Percentiles rank a stretch among this genome's conserved stretches.
Conservation (phyloP, 1,284 basidiomycete genomes). For the Papiliotrema flavescens region DNA sequence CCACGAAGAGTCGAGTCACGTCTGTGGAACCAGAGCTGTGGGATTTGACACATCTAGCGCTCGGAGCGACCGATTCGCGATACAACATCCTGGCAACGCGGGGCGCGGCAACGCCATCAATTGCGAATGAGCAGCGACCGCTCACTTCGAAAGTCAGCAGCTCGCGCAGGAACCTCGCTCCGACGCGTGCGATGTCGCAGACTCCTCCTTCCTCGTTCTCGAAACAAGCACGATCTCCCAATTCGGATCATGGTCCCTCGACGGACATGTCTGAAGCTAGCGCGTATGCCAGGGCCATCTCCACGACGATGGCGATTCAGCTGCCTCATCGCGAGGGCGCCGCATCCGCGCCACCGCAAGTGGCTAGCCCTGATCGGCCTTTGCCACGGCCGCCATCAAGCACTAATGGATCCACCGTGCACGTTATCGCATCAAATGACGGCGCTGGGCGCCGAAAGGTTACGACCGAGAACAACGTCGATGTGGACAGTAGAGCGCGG, state of each 20-base stretch:
- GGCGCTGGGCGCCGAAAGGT: not conserved
- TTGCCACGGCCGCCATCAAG: not conserved
- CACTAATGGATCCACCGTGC: not conserved
- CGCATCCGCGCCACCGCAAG: not conserved
- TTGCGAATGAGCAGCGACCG: too few species aligned
- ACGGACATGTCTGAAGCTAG: constrained; percentile 15
- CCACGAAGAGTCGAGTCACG: not conserved
- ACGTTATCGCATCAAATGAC: not conserved
- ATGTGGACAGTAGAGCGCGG: not conserved
- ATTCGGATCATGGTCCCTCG: not conserved
- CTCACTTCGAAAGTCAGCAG: not conserved
- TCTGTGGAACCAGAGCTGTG: not conserved
- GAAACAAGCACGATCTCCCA: not conserved
- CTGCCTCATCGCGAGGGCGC: not conserved
- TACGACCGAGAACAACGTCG: not conserved
- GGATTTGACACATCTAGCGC: not conserved
- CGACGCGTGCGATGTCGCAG: not conserved
- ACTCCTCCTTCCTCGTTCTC: not conserved
- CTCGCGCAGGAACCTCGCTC: not conserved
- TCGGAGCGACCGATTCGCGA: not conserved
- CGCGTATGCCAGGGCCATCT: constrained; percentile 17
- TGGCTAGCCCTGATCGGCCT: not conserved
- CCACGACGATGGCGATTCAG: not conserved
- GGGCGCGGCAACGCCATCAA: too few species aligned
- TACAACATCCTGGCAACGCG: too few species aligned